Base-by-base conservation (phyloP, 83 land plant species). In the Larix sibirica region DNA sequence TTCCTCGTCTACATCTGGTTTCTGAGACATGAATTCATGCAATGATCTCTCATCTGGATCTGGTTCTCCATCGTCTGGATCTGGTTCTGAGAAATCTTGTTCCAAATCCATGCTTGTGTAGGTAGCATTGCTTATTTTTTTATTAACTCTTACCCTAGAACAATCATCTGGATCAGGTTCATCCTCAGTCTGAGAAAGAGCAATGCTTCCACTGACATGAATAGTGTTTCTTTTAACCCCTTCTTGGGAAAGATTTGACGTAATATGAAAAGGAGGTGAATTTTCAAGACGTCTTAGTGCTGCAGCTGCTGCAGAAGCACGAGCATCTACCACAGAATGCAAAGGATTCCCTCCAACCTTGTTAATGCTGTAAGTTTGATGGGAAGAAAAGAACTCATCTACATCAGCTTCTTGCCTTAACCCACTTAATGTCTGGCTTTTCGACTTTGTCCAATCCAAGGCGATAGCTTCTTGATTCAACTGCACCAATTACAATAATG, bases 401-500 rank as follows among this genome's bases (percentile, higher is more conserved):
- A 92, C 80, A 16, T 83, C 82, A 38, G 84, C 80, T n/a, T 79
- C 65, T 63, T 38, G 44, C 71, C 74, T 84, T 24, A 40, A 47
- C 61, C 96, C 92, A 84, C 86, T 90, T 83, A 92, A 80, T 9
- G 93, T 91, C 68, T 92, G 95, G 68, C 97, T 84, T 79, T 73
- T 85, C 69, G 94, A 87, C 82, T 88, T 97, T 77, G 99, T 97
- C 99, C 99, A 97, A 86, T 97, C 99, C 73, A 97, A 85, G 60
- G 79, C 79, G 67, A 83, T 80, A 61, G 96, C 97, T 88, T 97
- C 99, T 83, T 97, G 69, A 76, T 96, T 96, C 67, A 97, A 83
- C 99, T 97, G 89, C 21, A n/a, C 38, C 66, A 56, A 69, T 38
- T 73, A 40, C 17, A 33, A 42, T 40, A 38, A 18, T 42, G 4